Evolutionary conservation across 441 rosid genomes (phyloP).

Genomic region (Euphorbia corollata): DNA sequence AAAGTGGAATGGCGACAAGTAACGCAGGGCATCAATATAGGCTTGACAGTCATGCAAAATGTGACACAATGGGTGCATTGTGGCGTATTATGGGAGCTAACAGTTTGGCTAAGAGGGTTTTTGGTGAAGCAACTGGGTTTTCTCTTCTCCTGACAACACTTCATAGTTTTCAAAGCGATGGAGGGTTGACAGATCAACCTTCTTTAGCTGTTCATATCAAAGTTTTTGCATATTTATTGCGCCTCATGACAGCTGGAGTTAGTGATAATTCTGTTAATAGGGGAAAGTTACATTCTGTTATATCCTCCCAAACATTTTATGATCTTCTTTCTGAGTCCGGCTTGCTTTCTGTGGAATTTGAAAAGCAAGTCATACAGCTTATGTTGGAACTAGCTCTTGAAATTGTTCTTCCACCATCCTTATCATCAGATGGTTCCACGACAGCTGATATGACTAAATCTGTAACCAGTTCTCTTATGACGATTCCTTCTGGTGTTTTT

Average conservation of each 20-base stretch:
- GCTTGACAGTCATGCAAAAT: constrained; percentile 88
- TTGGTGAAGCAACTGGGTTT: constrained; percentile 98
- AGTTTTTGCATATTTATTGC: constrained; percentile 78
- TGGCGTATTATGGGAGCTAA: constrained; percentile 96
- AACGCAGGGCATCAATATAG: constrained; percentile 81
- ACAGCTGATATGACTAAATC: constrained; percentile 42
- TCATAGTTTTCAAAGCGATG: constrained; percentile 80
- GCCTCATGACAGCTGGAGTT: constrained; percentile 91
- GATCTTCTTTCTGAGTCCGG: constrained; percentile 96
- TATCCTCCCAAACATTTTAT: constrained; percentile 85
- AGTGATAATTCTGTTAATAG: constrained; percentile 75
- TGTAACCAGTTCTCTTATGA: constrained; percentile 46
- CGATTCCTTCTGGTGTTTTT: constrained; percentile 55
- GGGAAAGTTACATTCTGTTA: constrained; percentile 71
- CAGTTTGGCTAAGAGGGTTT: constrained; percentile 78
- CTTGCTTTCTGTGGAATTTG: constrained; percentile 87
- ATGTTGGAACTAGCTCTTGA: constrained; percentile 95
- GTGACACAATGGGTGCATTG: constrained; percentile 95
- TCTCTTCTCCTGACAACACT: constrained; percentile 95
- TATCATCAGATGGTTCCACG: constrained; percentile 44
- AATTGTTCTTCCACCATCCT: constrained; percentile 87
- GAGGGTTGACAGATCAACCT: constrained; percentile 51
- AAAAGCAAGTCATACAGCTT: constrained; percentile 93
- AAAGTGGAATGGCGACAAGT: constrained; percentile 98
- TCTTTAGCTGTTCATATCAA: constrained; percentile 49